A percentile compares a stretch with the other conserved stretches of the same genome.
Conservation (phyloP, 2,329 filamentous ascomycete species). For the Microdochium bolleyi region DNA sequence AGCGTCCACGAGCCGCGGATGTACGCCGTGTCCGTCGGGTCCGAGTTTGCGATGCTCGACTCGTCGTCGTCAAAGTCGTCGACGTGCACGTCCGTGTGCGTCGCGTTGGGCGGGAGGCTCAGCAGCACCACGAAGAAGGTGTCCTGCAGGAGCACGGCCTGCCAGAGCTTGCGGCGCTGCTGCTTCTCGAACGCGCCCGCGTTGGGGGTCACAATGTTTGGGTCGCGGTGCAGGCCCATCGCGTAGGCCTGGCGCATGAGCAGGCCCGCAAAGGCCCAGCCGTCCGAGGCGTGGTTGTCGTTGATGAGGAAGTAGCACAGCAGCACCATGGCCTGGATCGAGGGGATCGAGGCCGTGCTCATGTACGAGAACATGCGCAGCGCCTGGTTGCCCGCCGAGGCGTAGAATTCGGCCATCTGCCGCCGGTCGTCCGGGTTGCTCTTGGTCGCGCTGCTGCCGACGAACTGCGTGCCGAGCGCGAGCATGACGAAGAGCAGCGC, state of each 20-base stretch:
- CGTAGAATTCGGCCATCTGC: constrained; percentile 74
- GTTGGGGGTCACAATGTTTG: constrained; percentile 62
- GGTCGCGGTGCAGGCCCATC: constrained; percentile 73
- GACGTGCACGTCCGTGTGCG: constrained; percentile 71
- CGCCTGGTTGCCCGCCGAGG: constrained; percentile 71
- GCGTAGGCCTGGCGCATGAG: constrained; percentile 72
- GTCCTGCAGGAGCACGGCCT: constrained; percentile 72
- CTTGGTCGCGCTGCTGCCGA: constrained; percentile 36
- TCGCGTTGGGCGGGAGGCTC: constrained; percentile 69
- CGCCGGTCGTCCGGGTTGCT: constrained; percentile 54
- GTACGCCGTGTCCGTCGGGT: constrained; percentile 61
- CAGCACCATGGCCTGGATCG: constrained; percentile 75
- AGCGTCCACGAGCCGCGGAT: constrained; percentile 72
- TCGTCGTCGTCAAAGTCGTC: constrained; percentile 64
- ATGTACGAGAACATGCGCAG: constrained; percentile 69
- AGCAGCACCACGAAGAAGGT: constrained; percentile 74
- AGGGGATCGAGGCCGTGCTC: constrained; percentile 63
- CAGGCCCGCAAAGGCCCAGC: constrained; percentile 75
- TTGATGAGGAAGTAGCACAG: constrained; percentile 80
- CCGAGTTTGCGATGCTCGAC: constrained; percentile 46
- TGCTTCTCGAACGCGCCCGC: constrained; percentile 68
- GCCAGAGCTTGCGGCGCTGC: constrained; percentile 72
- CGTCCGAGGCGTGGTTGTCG: constrained; percentile 76
- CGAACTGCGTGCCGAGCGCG: constrained; percentile 72
- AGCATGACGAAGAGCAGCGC: constrained; percentile 71